Base-by-base conservation (phyloP, 208 protist genomes). In the Acanthamoeba royreba region DNA sequence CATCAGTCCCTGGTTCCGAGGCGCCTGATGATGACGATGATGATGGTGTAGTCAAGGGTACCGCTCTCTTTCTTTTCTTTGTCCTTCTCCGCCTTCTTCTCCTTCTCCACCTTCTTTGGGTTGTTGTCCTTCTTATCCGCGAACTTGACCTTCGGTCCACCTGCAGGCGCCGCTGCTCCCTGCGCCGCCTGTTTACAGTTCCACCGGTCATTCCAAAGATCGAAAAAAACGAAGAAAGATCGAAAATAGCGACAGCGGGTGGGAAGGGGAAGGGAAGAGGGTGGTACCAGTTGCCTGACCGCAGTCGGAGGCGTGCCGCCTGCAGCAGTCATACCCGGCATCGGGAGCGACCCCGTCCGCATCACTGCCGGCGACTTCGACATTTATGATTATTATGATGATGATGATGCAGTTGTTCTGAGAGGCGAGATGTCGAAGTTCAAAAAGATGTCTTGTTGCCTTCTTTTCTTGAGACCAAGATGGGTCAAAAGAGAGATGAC, bases 21-120 rank as follows among this genome's bases (percentile, higher is more conserved):
- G 11, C n/a, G n/a, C n/a, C n/a, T n/a, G 58, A 25, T 13, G 58
- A 69, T 74, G 63, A 40, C 9, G 17, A 9, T 11, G 42, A 15
- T 11, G 5, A 79, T 25, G 19, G 40, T 38, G 40, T 38, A 3
- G 8, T 45, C 19, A 4, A 4, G 66, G 15, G 3, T 79, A 79
- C 66, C 53, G 63, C 63, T 74, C 33, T 74, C 77, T 17, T 86
- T 40, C 9, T 83, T 83, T 9, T 83, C 72, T 9, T 79, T 38
- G 31, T 38, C 49, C 79, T 61, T 52, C 46, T 87, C 40, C 5
- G 17, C 46, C 19, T 89, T 53, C 46, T 89, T 66, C 25, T 89
- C 52, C n/a, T 89, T 89, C 31, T 58, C 79, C 79, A 11, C 79
- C 79, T 87, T 87, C 33, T 87, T 87, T 9, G 25, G n/a, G n/a